A percentile compares a stretch with the other conserved stretches of the same genome.
Conservation (phyloP, 1,139 yeast species). For the Suhomyces yuchorum region DNA sequence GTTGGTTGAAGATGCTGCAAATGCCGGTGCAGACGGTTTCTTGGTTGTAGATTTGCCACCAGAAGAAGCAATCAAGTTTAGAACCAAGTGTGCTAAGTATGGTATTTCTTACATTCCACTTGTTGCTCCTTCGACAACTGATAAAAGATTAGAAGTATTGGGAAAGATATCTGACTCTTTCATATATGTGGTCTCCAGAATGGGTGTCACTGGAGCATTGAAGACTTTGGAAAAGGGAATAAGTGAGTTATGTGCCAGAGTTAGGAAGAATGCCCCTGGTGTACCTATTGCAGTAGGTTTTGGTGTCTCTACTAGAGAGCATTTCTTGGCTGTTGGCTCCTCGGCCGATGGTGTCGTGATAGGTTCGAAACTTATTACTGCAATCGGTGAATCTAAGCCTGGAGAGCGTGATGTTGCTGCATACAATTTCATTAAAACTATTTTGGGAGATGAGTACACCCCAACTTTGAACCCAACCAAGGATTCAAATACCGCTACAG, state of each 20-base stretch:
- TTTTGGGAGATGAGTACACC: constrained; percentile 62
- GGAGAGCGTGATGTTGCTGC: constrained; percentile 66
- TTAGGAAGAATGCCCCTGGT: constrained; percentile 67
- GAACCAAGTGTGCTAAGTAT: constrained; percentile 65
- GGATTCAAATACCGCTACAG: constrained; percentile 28
- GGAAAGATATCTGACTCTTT: constrained; percentile 91
- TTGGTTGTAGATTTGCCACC: constrained; percentile 96
- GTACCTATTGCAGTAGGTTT: constrained; percentile 95
- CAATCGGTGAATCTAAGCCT: constrained; percentile 63
- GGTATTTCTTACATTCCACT: constrained; percentile 87
- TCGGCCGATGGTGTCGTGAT: constrained; percentile 93
- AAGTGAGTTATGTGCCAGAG: constrained; percentile 69
- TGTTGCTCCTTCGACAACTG: constrained; percentile 95
- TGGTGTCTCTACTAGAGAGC: constrained; percentile 94
- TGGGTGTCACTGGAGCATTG: constrained; percentile 96
- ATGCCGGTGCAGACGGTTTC: constrained; percentile 94
- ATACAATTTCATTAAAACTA: constrained; percentile 64
- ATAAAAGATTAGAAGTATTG: constrained; percentile 76
- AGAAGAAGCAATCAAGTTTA: constrained; percentile 89
- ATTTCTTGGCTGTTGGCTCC: constrained; percentile 75
- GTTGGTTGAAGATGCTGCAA: constrained; percentile 72
- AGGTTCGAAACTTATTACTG: constrained; percentile 80
- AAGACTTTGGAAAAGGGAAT: constrained; percentile 65
- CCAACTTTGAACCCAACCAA: constrained; percentile 37
- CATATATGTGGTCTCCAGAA: constrained; percentile 91